These are phyloP conservation scores for Yarrowia sp. DNA, from an alignment of 805 yeast species.

Conservation along the genomic window DNA sequence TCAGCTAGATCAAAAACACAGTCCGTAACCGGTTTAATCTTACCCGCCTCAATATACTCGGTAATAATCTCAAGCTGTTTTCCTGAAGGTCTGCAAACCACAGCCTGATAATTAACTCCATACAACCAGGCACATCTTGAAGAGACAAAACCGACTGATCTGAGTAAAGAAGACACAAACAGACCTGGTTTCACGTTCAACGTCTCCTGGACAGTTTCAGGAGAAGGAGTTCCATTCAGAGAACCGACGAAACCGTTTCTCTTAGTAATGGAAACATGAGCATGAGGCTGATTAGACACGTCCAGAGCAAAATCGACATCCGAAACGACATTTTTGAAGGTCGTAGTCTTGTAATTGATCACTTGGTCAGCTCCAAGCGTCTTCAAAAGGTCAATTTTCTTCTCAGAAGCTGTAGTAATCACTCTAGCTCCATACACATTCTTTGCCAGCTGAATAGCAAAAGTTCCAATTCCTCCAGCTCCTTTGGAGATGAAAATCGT, in stretches of 20 bases:
- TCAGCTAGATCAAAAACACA: conserved; percentile 26
- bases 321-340: conserved; percentile 27
- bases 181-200: not conserved
- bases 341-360: conserved; percentile 31
- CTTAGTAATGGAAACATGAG: conserved; percentile 27
- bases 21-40: conserved; percentile 29
- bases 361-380: conserved; percentile 30
- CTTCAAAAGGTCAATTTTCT: conserved; percentile 28
- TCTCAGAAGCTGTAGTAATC: conserved; percentile 31
- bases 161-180: not conserved
- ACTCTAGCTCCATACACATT: conserved; percentile 32
- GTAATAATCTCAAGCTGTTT: conserved; percentile 15
- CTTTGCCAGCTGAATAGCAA: conserved; percentile 31
- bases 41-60: conserved; percentile 28
- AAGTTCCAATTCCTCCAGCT: conserved; percentile 30
- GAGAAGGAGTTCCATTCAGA: conserved; percentile 27
- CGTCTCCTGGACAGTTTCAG: not conserved
- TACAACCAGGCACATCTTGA: conserved; percentile 2
- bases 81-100: conserved; percentile 11
- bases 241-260: conserved; percentile 29
- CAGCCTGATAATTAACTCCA: conserved; percentile 20
- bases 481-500: conserved; percentile 31
- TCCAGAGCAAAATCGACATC: conserved; percentile 31
- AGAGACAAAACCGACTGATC: not conserved
- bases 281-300: conserved; percentile 28